Percentiles rank a stretch among this genome's conserved stretches.
Evolutionary conservation across 2,329 filamentous ascomycete species (phyloP).

Genomic region (Didymella segeticola): DNA sequence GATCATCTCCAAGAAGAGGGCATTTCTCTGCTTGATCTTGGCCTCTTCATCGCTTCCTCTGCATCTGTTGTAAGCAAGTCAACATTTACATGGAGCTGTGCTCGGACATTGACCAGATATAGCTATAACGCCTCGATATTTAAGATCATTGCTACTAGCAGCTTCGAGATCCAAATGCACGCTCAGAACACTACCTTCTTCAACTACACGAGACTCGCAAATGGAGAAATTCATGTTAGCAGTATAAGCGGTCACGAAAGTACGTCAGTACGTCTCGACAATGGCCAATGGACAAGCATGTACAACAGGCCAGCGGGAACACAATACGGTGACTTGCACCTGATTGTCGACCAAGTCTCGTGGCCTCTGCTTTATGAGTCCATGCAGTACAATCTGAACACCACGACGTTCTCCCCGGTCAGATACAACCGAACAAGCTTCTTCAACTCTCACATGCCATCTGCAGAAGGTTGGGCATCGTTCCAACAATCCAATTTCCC

Average conservation of each 20-base stretch:
- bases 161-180: constrained; percentile 37
- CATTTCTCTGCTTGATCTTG: constrained; percentile 13
- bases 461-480: background rate
- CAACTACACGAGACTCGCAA: too few relatives aligned
- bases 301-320: background rate
- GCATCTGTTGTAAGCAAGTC: constrained; percentile 43
- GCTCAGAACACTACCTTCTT: too few relatives aligned
- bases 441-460: background rate
- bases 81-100: background rate
- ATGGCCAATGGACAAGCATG: constrained; percentile 12
- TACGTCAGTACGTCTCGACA: constrained; percentile 18
- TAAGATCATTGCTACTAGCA: constrained; percentile 6
- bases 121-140: background rate
- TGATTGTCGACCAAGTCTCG: background rate
- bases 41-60: constrained; percentile 43
- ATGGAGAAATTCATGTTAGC: too few relatives aligned
- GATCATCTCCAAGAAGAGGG: constrained; percentile 7
- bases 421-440: too few relatives aligned
- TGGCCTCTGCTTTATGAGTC: too few relatives aligned
- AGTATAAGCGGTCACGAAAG: too few relatives aligned
- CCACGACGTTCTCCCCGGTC: background rate
- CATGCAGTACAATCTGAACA: too few relatives aligned
- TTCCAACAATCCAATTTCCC: background rate
- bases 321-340: background rate
- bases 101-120: background rate